Base-by-base conservation (phyloP, 2,329 filamentous ascomycete species). In the Fusarium lateritium region DNA sequence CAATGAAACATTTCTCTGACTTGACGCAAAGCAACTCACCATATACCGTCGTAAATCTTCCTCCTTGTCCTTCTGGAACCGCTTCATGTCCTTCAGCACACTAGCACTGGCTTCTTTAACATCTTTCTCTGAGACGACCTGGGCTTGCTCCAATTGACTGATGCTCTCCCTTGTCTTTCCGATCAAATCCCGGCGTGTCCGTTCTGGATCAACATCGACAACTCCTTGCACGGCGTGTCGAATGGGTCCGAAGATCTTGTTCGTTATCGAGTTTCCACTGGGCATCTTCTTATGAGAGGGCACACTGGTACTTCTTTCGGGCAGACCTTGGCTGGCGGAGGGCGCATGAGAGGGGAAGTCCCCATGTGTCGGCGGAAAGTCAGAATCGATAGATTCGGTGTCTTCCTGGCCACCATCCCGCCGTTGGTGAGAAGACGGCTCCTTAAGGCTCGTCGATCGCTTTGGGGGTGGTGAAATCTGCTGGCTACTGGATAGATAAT, bases 221-320 rank as follows among this genome's bases (percentile, higher is more conserved):
- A 98, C 95, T 6, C 96, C 96, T 76, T 98, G 94, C 34, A 98
- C 94, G 0, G 96, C 96, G 80, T 99, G 95, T 56, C 93, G 97
- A 66, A 99, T 91, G 13, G 94, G 92, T 1, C 95, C 96, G 78
- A 99, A 98, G 53, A 99, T 94, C 82, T 95, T 97, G 76, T 90
- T 91, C 2, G 94, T 94, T 65, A 98, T 94, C 67, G 96, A 97
- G 73, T 92, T 94, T n/a, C 93, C 90, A 76, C 93, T 97, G 4
- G 91, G 86, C 42, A 89, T 90, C 81, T 97, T 97, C 78, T 90
- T 92, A 80, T 97, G 94, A 17, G 79, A 76, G 8, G 71, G 66
- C 38, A 75, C 71, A 74, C 81, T 80, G 72, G 75, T 77, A 77
- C 81, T 76, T 78, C 85, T 78, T 80, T 89, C 83, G 14, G 91